Evolutionary conservation across 148 eudicot genomes (phyloP).

Genomic region (Agrostemma githago): DNA sequence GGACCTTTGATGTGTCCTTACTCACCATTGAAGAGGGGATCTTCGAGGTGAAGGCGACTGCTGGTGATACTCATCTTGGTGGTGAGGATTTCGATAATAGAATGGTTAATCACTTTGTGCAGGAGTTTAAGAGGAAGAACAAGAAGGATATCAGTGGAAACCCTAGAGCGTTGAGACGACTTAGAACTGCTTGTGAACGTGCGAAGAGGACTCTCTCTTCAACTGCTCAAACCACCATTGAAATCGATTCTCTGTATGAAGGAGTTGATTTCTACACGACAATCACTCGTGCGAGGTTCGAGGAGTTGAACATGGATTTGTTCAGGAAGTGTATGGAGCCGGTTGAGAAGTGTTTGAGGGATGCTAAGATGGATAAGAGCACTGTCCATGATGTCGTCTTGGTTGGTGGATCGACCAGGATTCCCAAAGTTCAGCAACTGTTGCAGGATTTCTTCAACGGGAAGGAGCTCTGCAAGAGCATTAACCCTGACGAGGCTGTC

Average conservation of each 20-base stretch:
- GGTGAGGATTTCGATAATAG: conserved; percentile 32
- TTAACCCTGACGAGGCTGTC: conserved; percentile 37
- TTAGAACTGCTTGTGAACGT: conserved; percentile 26
- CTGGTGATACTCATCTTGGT: conserved; percentile 40
- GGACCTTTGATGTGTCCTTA: conserved; percentile 39
- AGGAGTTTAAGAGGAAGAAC: conserved; percentile 33
- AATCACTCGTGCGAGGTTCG: conserved; percentile 29
- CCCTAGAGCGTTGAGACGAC: conserved; percentile 25
- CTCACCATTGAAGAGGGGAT: conserved; percentile 37
- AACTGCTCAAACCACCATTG: conserved; percentile 29
- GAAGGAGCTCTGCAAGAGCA: conserved; percentile 31
- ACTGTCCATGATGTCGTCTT: conserved; percentile 38
- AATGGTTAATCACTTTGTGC: conserved; percentile 30
- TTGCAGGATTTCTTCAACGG: conserved; percentile 32
- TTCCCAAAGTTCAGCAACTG: conserved; percentile 32
- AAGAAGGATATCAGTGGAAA: conserved; percentile 27
- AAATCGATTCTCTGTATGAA: conserved; percentile 28
- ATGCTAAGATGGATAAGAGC: conserved; percentile 35
- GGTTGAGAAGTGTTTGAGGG: conserved; percentile 30
- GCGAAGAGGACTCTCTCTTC: conserved; percentile 32
- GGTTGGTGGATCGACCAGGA: conserved; percentile 39
- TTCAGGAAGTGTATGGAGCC: conserved; percentile 31
- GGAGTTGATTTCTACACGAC: conserved; percentile 28
- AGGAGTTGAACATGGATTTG: conserved; percentile 29
- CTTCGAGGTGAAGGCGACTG: conserved; percentile 34